A percentile compares a stretch with the other conserved stretches of the same genome.
phyloP scores from a whole-genome alignment of 345 rosid genomes.

The Draba incana region DNA sequence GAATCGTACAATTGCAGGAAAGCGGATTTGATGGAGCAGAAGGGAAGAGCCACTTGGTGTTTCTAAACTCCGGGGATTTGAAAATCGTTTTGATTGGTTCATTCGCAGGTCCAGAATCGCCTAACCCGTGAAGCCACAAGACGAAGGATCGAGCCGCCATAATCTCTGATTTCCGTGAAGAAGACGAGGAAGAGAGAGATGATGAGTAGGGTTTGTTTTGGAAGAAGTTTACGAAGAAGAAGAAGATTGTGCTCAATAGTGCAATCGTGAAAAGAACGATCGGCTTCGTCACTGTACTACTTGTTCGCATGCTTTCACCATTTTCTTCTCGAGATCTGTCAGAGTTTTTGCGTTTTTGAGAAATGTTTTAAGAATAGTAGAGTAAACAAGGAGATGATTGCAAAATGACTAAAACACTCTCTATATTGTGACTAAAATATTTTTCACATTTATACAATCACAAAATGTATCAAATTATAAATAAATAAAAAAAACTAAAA shows the following conservation, averaged over 20 bases:
- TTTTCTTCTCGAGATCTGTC: slow-evolving; percentile 17
- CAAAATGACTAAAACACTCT: slow-evolving; percentile 24
- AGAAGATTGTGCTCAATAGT: slow-evolving; percentile 39
- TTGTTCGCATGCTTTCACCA: slow-evolving; percentile 44
- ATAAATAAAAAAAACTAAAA: too few species aligned
- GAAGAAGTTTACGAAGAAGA: slow-evolving; percentile 43
- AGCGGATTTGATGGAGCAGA: slow-evolving; percentile 73
- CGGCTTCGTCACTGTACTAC: slow-evolving; percentile 25
- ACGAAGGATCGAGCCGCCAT: slow-evolving; percentile 81
- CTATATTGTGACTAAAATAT: too few species aligned
- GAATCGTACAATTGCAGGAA: slow-evolving; percentile 58
- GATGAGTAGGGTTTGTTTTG: slow-evolving; percentile 33
- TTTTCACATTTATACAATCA: too few species aligned
- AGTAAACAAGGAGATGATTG: not conserved
- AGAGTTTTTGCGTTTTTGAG: not conserved
- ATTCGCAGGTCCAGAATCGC: slow-evolving; percentile 90
- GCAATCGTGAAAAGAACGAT: slow-evolving; percentile 35
- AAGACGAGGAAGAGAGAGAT: slow-evolving; percentile 18
- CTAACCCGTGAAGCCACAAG: slow-evolving; percentile 87
- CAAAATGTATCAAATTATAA: too few species aligned
- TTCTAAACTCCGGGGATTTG: slow-evolving; percentile 58
- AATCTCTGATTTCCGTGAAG: slow-evolving; percentile 36
- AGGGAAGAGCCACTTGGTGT: slow-evolving; percentile 83
- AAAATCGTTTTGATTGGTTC: slow-evolving; percentile 76
- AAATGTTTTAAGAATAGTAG: not conserved